Conservation (phyloP, 2,329 filamentous ascomycete genomes). For the Beauveria asiatica region DNA sequence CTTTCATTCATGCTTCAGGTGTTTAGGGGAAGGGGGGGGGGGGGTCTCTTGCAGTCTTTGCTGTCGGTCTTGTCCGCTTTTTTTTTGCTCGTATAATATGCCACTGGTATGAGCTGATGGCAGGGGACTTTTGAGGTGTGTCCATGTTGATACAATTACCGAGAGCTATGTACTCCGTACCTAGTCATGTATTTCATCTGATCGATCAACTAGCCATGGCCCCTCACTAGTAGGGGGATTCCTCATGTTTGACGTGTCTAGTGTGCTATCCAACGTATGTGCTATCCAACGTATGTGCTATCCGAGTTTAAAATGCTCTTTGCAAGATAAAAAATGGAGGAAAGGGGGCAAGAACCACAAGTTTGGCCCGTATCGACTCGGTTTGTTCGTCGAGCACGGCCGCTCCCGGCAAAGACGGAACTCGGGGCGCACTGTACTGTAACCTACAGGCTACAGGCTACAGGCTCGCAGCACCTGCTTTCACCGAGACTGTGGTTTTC, state of each 20-base stretch:
- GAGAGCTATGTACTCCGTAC: background rate
- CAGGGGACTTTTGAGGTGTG: background rate
- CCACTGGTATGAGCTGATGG: background rate
- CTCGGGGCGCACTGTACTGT: background rate
- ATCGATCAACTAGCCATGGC: background rate
- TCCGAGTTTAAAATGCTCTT: background rate
- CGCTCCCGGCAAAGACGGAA: conserved; percentile 2
- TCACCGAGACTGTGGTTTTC: background rate
- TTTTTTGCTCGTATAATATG: background rate
- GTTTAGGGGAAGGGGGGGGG: background rate
- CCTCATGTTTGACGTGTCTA: background rate
- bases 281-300: too few species aligned
- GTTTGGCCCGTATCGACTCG: background rate
- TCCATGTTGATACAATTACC: background rate
- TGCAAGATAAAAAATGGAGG: background rate
- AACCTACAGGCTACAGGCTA: too few species aligned
- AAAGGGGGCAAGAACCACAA: background rate
- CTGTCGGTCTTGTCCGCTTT: background rate
- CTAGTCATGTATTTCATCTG: background rate
- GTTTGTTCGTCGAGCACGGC: background rate
- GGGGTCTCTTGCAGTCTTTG: background rate
- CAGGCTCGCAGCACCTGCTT: background rate
- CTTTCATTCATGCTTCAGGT: background rate
- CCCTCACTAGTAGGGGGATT: background rate
- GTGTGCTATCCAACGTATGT: too few species aligned